A percentile compares a stretch with the other conserved stretches of the same genome.
These are phyloP conservation scores for Narthecium ossifragum DNA, from an alignment of 106 monocot genomes.

Conservation along the genomic window DNA sequence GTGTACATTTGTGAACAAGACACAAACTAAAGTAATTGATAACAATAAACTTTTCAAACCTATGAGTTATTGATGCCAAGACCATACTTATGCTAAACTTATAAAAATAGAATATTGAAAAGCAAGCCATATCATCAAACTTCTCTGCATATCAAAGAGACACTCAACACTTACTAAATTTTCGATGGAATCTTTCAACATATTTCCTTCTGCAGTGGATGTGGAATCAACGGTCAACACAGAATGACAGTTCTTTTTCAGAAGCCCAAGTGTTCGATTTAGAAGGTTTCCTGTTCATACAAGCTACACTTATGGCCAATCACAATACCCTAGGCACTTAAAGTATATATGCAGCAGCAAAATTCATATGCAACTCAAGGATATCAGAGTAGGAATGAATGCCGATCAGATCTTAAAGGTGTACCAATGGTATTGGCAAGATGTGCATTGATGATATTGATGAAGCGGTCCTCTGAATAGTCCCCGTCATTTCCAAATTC, in stretches of 20 bases:
- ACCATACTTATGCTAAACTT: too few species aligned
- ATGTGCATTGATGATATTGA: constrained; percentile 92
- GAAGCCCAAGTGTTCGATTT: constrained; percentile 87
- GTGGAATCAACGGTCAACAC: constrained; percentile 64
- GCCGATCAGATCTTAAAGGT: background rate
- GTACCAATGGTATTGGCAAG: constrained; percentile 95
- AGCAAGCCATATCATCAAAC: too few species aligned
- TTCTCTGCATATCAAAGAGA: background rate
- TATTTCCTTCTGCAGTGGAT: constrained; percentile 60
- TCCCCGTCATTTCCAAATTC: constrained; percentile 98
- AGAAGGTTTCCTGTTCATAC: constrained; percentile 82
- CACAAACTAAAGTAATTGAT: too few species aligned
- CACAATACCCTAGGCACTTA: too few species aligned
- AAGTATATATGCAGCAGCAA: background rate
- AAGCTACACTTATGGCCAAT: background rate
- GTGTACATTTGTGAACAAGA: too few species aligned
- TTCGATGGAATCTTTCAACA: constrained; percentile 58
- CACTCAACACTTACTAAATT: constrained; percentile 38
- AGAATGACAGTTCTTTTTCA: constrained; percentile 93
- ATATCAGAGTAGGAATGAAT: constrained; percentile 1
- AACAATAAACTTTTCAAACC: too few species aligned
- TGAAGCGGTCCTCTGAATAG: constrained; percentile 90
- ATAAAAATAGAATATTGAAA: too few species aligned
- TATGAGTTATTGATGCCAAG: too few species aligned
- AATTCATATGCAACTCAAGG: background rate